These are phyloP conservation scores for Funneliformis caledonium DNA, from an alignment of 371 early-diverging fungal species.

Conservation along the genomic window DNA sequence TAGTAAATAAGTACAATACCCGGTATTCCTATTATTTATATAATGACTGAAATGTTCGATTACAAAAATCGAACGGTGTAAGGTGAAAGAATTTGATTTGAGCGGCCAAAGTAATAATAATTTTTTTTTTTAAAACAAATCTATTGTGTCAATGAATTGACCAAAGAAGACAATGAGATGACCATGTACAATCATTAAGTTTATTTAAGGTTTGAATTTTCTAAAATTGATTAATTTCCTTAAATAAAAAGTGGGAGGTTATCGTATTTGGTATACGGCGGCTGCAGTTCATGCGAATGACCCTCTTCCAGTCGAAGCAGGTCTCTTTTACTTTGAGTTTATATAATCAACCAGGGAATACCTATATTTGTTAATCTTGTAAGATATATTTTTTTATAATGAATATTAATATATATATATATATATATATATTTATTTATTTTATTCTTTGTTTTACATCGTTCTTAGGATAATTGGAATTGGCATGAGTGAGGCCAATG, in stretches of 20 bases:
- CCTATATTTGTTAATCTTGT: no score
- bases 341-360: constrained; percentile 73
- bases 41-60: no score
- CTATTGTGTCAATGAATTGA: background rate
- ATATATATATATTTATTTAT: no score
- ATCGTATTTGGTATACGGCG: constrained; percentile 45
- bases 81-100: no score
- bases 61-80: no score
- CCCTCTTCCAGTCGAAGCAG: constrained; percentile 80
- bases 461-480: background rate
- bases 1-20: no score
- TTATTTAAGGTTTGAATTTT: background rate
- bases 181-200: background rate
- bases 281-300: constrained; percentile 74
- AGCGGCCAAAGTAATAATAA: no score
- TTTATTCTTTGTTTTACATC: background rate
- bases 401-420: no score
- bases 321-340: constrained; percentile 90
- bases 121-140: background rate
- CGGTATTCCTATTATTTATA: no score
- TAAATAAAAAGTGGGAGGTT: background rate
- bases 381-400: background rate
- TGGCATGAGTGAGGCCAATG: background rate
- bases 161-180: background rate
- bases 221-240: no score